A percentile compares a stretch with the other conserved stretches of the same genome.
phyloP scores from a whole-genome alignment of 805 yeast genomes.

The Wickerhamiella azymoides region DNA sequence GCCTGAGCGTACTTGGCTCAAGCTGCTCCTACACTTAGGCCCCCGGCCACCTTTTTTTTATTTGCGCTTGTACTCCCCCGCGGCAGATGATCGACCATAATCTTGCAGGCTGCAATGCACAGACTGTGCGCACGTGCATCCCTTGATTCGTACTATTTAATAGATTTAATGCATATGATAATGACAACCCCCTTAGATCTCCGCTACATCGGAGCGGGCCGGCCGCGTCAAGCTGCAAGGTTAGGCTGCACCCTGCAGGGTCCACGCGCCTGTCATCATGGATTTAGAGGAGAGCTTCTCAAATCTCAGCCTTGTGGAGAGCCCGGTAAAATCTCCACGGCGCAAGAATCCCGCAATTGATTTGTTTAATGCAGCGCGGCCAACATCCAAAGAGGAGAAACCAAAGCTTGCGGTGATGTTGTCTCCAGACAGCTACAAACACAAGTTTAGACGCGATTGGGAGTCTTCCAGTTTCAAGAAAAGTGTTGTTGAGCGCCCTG shows the following conservation, averaged over 20 bases:
- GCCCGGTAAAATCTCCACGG: not conserved
- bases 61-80: not conserved
- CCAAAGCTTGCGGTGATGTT: slow-evolving; percentile 31
- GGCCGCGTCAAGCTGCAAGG: too few relatives aligned
- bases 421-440: slow-evolving; percentile 58
- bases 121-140: too few relatives aligned
- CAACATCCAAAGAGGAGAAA: not conserved
- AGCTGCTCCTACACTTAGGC: too few relatives aligned
- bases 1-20: slow-evolving; percentile 24
- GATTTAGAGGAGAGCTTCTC: slow-evolving; percentile 1
- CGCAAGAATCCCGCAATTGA: slow-evolving; percentile 4
- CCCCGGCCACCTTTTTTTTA: too few relatives aligned
- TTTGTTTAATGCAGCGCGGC: not conserved
- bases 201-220: too few relatives aligned
- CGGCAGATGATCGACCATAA: too few relatives aligned
- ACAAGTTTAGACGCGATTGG: slow-evolving; percentile 66
- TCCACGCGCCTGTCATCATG: not conserved
- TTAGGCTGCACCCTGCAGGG: not conserved
- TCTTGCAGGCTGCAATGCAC: too few relatives aligned
- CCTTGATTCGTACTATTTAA: too few relatives aligned
- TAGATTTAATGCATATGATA: too few relatives aligned
- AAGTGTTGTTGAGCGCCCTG: slow-evolving; percentile 73
- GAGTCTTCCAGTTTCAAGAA: slow-evolving; percentile 50
- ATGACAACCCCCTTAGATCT: too few relatives aligned
- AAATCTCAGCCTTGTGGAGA: slow-evolving; percentile 1